phyloP scores from a whole-genome alignment of 148 eudicot species.

The Vaccinium corymbosum region DNA sequence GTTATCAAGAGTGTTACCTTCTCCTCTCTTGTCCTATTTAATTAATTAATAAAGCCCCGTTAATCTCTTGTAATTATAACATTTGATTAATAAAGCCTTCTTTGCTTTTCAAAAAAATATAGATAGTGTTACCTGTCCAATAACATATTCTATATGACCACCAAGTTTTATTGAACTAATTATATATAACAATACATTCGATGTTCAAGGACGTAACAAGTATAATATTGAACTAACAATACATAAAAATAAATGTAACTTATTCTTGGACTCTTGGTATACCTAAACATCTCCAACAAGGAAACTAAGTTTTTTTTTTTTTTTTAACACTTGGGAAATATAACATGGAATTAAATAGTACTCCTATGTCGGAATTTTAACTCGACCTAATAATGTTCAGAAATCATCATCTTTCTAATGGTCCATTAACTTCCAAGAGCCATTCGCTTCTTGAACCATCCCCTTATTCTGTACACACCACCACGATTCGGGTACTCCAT shows the following conservation, averaged over 20 bases:
- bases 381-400: not conserved
- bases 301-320: not conserved
- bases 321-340: no score
- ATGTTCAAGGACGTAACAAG: not conserved
- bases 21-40: no score
- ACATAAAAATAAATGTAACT: not conserved
- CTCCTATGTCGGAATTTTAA: not conserved
- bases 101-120: no score
- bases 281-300: not conserved
- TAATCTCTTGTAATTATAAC: no score
- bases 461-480: slow-evolving; percentile 60
- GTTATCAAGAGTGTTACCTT: no score
- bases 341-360: not conserved
- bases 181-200: not conserved
- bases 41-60: no score
- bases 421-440: slow-evolving; percentile 65
- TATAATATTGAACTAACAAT: no score
- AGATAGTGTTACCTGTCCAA: not conserved
- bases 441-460: slow-evolving; percentile 72
- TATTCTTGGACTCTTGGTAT: not conserved
- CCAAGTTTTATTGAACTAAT: not conserved
- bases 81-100: no score
- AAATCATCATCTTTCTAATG: slow-evolving; percentile 40
- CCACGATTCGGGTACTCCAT: slow-evolving; percentile 48
- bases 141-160: not conserved